A percentile compares a stretch with the other conserved stretches of the same genome.
phyloP scores from a whole-genome alignment of 306 rosid species.

The Cucumis melo region DNA sequence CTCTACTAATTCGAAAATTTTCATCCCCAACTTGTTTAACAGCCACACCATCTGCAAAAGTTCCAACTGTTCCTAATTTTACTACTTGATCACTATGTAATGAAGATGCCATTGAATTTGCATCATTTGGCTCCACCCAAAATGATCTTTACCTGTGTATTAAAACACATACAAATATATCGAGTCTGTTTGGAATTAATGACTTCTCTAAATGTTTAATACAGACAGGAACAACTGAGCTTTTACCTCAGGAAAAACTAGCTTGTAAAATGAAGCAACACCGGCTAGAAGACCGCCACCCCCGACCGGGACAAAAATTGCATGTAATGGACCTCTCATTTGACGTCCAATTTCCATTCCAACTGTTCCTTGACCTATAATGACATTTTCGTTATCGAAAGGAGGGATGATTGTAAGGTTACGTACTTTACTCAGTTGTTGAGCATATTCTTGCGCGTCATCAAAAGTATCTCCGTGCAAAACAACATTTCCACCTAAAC shows the following conservation, averaged over 20 bases:
- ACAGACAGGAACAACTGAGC: no score
- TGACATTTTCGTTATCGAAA: conserved; percentile 73
- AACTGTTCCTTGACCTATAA: conserved; percentile 75
- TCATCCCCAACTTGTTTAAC: conserved; percentile 95
- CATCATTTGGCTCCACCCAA: conserved; percentile 61
- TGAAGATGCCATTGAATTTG: conserved; percentile 47
- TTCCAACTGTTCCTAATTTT: conserved; percentile 57
- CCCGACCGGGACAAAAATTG: conserved; percentile 89
- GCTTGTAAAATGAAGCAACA: conserved; percentile 79
- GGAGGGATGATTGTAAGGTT: conserved; percentile 62
- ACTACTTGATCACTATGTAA: conserved; percentile 64
- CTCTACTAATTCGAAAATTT: conserved; percentile 68
- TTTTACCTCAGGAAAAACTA: conserved; percentile 61
- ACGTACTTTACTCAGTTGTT: conserved; percentile 40
- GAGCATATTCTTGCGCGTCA: conserved; percentile 81
- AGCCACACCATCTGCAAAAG: conserved; percentile 92
- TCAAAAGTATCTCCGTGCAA: conserved; percentile 69
- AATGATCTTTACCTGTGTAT: conserved; percentile 56
- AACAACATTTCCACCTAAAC: conserved; percentile 61
- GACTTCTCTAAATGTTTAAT: no score
- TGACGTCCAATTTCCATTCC: conserved; percentile 90
- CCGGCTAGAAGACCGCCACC: conserved; percentile 97
- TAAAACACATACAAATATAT: not conserved
- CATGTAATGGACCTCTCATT: conserved; percentile 41
- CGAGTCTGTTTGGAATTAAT: not conserved